Evolutionary conservation across 169 alveolate species (phyloP), one percentile per base, ranked within the genome.

Genomic region (Babesia ovata): DNA sequence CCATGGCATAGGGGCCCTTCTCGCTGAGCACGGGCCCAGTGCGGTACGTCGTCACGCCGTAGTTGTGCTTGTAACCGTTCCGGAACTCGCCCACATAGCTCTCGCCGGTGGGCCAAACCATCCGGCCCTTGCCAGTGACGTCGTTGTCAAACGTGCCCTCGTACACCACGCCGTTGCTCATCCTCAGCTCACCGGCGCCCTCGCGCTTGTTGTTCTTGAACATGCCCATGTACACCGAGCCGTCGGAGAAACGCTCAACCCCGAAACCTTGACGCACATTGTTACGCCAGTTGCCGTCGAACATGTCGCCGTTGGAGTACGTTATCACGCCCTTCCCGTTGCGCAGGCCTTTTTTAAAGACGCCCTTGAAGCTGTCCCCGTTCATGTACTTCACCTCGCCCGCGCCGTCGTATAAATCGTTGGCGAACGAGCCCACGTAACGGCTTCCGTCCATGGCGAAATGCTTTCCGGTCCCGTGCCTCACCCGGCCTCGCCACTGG

Each of bases 291-390:
- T 62, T 84, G 36, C 95, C 95, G 58, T 91, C 93, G 79, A 82
- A 82, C 85, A 56, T 36, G 77, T 82, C 79, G 46, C 89, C 89
- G 39, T 67, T 82, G 33, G 60, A 11, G 49, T 63, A 73, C 49
- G 26, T 12, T 45, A 82, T 56, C 56, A 95, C 85, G 22, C 99
- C 99, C 86, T 97, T 92, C 4, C 99, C 99, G 90, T 96, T 96
- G 74, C 93, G 93, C 89, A 85, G 86, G 78, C 95, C 99, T 52
- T 90, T 92, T 53, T 87, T 92, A 96, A 97, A 97, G 58, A 86
- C 86, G 6, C 99, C 99, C 83, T 95, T 98, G 84, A 92, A 97
- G 58, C 85, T 91, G 72, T 97, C 98, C 7, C 99, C 99, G 81
- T 93, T 95, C 69, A 92, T 85, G 86, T 93, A 95, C 4, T 92